Evolutionary conservation across 2,329 filamentous ascomycete genomes (phyloP).

Genomic region (Cladosporium sp.): DNA sequence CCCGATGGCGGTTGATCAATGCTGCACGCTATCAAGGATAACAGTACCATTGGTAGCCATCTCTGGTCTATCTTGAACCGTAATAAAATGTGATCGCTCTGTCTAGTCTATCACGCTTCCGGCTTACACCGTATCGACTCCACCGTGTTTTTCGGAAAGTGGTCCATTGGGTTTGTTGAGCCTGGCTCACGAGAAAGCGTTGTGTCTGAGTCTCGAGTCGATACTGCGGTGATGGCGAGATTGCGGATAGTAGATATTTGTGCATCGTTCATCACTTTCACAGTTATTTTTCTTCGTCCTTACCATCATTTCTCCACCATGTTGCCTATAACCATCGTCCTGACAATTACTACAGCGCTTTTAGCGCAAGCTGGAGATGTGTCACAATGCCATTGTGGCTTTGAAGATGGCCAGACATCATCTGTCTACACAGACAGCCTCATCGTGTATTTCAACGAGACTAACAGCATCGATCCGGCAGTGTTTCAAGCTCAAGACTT

Average conservation of each 20-base stretch:
- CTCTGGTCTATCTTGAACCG: no score
- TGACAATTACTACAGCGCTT: background rate
- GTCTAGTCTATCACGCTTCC: no score
- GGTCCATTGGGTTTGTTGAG: no score
- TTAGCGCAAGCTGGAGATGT: background rate
- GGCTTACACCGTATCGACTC: no score
- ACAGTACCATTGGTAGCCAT: no score
- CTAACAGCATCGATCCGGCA: constrained; percentile 25
- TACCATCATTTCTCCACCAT: background rate
- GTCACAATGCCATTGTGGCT: constrained; percentile 40
- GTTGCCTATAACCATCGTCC: background rate
- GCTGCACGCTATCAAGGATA: no score
- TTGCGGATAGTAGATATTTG: no score
- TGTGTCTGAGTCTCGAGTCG: background rate
- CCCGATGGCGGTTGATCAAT: no score
- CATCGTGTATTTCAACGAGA: constrained; percentile 48
- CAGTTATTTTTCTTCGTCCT: background rate
- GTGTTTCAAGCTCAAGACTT: constrained; percentile 36
- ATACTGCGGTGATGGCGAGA: no score
- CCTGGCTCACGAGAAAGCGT: background rate
- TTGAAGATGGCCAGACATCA: constrained; percentile 34
- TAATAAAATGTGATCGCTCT: no score
- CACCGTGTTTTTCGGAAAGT: no score
- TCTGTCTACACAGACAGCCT: constrained; percentile 42
- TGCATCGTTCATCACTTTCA: no score